Base-by-base conservation (phyloP, 192 early-diverging fungal species). In the Geosiphon pyriformis region DNA sequence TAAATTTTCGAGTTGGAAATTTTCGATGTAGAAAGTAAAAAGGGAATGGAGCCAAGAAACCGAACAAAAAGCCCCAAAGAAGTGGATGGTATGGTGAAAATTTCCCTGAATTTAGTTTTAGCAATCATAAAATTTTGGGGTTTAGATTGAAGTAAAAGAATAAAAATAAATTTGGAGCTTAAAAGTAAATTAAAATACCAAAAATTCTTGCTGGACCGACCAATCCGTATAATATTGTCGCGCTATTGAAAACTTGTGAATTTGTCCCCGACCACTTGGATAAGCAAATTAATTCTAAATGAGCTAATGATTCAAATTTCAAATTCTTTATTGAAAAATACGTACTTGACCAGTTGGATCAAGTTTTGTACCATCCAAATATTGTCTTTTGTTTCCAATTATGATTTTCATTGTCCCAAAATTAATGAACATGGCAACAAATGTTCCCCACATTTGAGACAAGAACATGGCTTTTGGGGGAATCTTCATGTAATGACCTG, bases 401-500 rank as follows among this genome's bases (percentile, higher is more conserved):
- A 76, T 57, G 58, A 71, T 64, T 8, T 50, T 48, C 23, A 70
- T 60, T 1, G 73, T 61, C 20, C 65, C 54, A 46, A 77, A 73
- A 56, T 76, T 79, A 30, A 83, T 61, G 10, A 72, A 59, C 1
- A 68, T 49, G 22, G 72, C 71, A 23, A 83, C 52, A 8, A 78
- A 11, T 7, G 87, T 89, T 20, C 87, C 83, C 18, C 74, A 26
- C 26, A 85, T 49, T 68, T 90, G 89, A 17, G 78, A 72, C 18
- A 76, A 57, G 70, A 90, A 87, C 74, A 92, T 79, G 25, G 74
- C 64, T 34, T 78, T 75, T 23, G 90, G 90, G 1, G 86, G 80
- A 23, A 89, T 82, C 72, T 90, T 88, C 75, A 86, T 80, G 75
- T 88, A 89, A 49, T 87, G 85, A 0, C 85, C 86, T 66, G 12